phyloP scores from a whole-genome alignment of 371 early-diverging fungal genomes.

The Circinella minor region DNA sequence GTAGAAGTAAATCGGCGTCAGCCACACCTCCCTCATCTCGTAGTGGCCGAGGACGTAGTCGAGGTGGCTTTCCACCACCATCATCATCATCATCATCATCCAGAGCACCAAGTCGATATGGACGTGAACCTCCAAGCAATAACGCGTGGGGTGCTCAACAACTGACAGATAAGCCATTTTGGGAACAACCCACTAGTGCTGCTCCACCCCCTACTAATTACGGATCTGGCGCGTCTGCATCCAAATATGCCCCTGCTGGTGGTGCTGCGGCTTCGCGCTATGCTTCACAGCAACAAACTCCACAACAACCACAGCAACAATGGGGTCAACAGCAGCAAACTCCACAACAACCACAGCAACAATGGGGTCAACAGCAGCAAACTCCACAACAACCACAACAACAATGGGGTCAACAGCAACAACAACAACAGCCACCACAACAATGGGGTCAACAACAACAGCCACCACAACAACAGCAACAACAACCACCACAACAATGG shows the following conservation, averaged over 20 bases:
- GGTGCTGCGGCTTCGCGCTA: conserved; percentile 11
- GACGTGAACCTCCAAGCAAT: neutral
- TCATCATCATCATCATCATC: conserved; percentile 10
- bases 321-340: neutral
- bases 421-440: conserved; percentile 5
- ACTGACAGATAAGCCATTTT: conserved; percentile 14
- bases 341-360: conserved; percentile 3
- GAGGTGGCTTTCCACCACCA: neutral
- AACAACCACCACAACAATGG: conserved; percentile 4
- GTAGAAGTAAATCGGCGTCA: conserved; percentile 3
- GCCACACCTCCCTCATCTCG: neutral
- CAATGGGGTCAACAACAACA: neutral
- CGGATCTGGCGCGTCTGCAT: conserved; percentile 3
- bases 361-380: neutral
- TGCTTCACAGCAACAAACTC: conserved; percentile 10
- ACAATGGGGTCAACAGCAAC: too few species aligned
- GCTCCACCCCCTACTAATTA: neutral
- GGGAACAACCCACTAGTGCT: conserved; percentile 13
- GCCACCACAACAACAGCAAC: neutral
- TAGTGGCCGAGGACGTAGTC: neutral
- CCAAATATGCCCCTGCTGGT: conserved; percentile 22
- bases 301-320: conserved; percentile 11
- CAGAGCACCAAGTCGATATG: conserved; percentile 1
- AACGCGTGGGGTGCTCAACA: conserved; percentile 9
- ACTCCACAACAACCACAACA: too few species aligned